Conservation (phyloP, 495 filamentous ascomycete species). For the Saxophila tyrrhenica region DNA sequence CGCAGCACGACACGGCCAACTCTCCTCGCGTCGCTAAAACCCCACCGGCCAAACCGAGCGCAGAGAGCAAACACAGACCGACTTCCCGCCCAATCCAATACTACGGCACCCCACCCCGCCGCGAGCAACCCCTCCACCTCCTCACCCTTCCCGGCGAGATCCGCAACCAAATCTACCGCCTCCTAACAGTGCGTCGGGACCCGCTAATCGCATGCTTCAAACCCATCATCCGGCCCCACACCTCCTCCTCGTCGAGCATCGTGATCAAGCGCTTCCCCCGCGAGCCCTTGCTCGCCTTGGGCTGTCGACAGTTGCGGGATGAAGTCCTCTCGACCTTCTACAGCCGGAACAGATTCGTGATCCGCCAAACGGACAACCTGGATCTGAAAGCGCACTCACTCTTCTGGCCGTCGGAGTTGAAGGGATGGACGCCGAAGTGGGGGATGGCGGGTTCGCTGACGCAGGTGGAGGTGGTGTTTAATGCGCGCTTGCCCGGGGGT, state of each 20-base stretch:
- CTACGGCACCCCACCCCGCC: neutral
- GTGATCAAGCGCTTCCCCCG: neutral
- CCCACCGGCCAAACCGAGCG: neutral
- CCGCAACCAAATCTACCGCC: neutral
- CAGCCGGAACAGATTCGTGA: neutral
- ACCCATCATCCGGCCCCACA: neutral
- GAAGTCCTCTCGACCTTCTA: slow-evolving; percentile 1
- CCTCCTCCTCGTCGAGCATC: too few relatives aligned
- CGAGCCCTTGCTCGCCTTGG: neutral
- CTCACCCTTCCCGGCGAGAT: neutral
- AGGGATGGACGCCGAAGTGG: neutral
- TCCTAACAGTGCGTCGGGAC: neutral
- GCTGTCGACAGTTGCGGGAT: neutral
- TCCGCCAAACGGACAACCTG: neutral
- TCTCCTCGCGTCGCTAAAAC: neutral
- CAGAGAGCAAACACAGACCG: neutral
- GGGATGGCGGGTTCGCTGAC: neutral
- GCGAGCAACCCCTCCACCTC: neutral
- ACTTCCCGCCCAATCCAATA: neutral
- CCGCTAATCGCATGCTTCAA: neutral
- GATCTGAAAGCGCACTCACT: neutral
- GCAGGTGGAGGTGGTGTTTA: neutral
- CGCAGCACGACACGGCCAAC: neutral
- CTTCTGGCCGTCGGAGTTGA: neutral
- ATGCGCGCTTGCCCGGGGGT: neutral